A percentile compares a stretch with the other conserved stretches of the same genome.
These are phyloP conservation scores for Xerophyta viscosa DNA, from an alignment of 106 monocot genomes.

Conservation along the genomic window DNA sequence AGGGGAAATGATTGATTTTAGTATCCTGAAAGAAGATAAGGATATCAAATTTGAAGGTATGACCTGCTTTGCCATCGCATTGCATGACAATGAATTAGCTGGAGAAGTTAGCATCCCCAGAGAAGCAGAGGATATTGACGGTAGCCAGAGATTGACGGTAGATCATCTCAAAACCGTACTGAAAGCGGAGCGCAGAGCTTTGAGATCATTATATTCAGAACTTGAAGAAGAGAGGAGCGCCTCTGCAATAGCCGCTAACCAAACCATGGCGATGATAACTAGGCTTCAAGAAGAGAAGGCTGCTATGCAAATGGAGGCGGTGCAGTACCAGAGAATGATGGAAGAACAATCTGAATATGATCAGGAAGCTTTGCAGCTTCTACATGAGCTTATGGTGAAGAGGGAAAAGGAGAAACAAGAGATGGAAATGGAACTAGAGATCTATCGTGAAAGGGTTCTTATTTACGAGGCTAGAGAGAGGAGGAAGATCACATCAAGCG, in stretches of 20 bases:
- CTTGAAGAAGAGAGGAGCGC: conserved; percentile 93
- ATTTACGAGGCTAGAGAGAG: conserved; percentile 47
- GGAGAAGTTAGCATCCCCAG: too few species aligned
- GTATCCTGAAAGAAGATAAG: too few species aligned
- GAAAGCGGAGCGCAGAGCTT: conserved; percentile 40
- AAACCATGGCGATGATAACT: conserved; percentile 98
- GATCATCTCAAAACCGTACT: conserved; percentile 73
- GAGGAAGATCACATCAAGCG: conserved; percentile 31
- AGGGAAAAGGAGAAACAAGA: conserved; percentile 88
- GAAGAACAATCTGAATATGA: conserved; percentile 93
- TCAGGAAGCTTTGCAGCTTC: conserved; percentile 77
- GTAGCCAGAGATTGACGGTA: conserved; percentile 23
- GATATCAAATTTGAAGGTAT: too few species aligned
- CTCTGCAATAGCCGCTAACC: conserved; percentile 67
- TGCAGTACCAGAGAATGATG: conserved; percentile 94
- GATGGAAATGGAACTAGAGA: conserved; percentile 71
- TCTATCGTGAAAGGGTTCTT: conserved; percentile 42
- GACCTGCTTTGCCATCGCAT: too few species aligned
- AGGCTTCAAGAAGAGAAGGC: conserved; percentile 95
- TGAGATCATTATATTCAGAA: conserved; percentile 67
- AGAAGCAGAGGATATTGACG: too few species aligned
- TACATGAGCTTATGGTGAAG: conserved; percentile 83
- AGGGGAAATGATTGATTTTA: too few species aligned
- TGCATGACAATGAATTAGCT: too few species aligned
- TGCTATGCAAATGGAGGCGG: conserved; percentile 91